Conservation (phyloP, 1,284 basidiomycete genomes). For the Austroboletus rostrupii region DNA sequence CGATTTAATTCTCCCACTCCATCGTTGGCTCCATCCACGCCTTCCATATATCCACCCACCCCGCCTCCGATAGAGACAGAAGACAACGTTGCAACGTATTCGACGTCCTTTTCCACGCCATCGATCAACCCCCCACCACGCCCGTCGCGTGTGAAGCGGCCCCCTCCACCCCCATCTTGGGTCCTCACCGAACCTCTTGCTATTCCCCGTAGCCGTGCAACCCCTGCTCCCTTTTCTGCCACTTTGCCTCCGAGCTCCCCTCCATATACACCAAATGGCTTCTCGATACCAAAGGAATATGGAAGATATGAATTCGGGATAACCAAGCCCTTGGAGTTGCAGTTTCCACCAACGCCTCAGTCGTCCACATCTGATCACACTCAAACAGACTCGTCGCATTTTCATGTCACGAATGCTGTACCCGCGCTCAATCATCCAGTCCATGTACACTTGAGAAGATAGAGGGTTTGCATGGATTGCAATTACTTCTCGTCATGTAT, state of each 20-base stretch:
- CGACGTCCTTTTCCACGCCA: background rate
- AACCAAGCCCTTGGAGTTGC: constrained; percentile 17
- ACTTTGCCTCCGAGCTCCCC: background rate
- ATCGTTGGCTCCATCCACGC: constrained; percentile 12
- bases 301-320: background rate
- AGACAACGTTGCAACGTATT: background rate
- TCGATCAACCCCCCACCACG: constrained; percentile 34
- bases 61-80: constrained; percentile 9
- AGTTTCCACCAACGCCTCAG: constrained; percentile 33
- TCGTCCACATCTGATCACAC: background rate
- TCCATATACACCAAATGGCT: background rate
- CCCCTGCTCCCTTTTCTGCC: background rate
- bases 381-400: background rate
- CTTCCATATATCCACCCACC: constrained; percentile 13
- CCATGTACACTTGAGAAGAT: background rate
- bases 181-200: constrained; percentile 3
- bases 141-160: constrained; percentile 27
- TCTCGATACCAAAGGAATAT: background rate
- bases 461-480: no score
- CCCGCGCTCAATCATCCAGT: background rate
- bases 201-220: background rate
- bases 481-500: background rate
- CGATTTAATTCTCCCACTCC: constrained; percentile 4
- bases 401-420: background rate
- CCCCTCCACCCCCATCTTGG: constrained; percentile 7